Conservation (phyloP, 2,329 filamentous ascomycete genomes). For the Fusarium sp. region DNA sequence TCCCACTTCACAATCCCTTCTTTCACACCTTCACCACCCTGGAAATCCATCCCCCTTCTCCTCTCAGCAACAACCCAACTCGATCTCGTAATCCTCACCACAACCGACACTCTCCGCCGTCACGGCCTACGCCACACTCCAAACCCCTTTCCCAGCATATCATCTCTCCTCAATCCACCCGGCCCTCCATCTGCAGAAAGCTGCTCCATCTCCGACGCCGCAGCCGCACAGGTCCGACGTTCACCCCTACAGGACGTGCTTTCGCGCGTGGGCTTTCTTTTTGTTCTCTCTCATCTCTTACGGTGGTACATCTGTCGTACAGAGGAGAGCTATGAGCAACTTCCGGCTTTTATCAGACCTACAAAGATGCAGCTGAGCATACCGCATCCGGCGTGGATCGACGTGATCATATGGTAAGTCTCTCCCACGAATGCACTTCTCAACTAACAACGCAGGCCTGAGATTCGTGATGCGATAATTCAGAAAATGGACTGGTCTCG, state of each 20-base stretch:
- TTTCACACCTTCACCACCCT: constrained; percentile 4
- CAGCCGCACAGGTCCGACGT: constrained; percentile 33
- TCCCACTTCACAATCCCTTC: constrained; percentile 24
- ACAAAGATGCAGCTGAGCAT: constrained; percentile 46
- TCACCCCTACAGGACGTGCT: constrained; percentile 18
- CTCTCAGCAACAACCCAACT: constrained; percentile 32
- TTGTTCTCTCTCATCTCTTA: constrained; percentile 15
- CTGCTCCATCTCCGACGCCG: constrained; percentile 18
- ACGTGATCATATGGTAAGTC: constrained; percentile 40
- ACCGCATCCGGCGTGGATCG: constrained; percentile 48
- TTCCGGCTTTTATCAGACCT: constrained; percentile 44
- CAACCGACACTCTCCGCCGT: constrained; percentile 27
- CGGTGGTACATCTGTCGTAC: not conserved
- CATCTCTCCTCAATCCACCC: not conserved
- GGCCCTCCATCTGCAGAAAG: not conserved
- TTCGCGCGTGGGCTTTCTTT: constrained; percentile 41
- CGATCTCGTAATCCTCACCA: constrained; percentile 33
- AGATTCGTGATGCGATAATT: not conserved
- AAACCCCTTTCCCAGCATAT: not conserved
- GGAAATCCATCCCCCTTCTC: constrained; percentile 34
- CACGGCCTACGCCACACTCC: constrained; percentile 14
- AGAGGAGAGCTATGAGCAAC: constrained; percentile 41
- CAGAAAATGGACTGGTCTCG: not conserved
- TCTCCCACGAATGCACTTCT: not conserved
- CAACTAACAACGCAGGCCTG: not conserved